Percentiles rank a stretch among this genome's conserved stretches.
These are phyloP conservation scores for Sophora flavescens DNA, from an alignment of 306 rosid species.

Conservation along the genomic window DNA sequence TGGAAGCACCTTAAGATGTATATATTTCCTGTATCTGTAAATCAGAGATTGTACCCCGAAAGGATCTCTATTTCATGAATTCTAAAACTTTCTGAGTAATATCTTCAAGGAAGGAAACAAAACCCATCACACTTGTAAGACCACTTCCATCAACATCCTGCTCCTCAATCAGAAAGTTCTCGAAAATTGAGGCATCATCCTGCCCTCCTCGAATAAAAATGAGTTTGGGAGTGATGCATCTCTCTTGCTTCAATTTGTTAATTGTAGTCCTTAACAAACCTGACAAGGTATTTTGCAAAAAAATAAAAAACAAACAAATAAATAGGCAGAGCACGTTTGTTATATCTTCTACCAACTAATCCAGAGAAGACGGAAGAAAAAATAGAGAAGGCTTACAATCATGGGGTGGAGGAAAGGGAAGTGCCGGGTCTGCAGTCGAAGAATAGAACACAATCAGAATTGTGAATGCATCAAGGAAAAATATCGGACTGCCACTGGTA, in stretches of 20 bases:
- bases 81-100: conserved; percentile 75
- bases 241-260: conserved; percentile 83
- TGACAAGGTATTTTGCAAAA: conserved; percentile 48
- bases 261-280: conserved; percentile 84
- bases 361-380: conserved; percentile 27
- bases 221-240: conserved; percentile 95
- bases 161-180: conserved; percentile 93
- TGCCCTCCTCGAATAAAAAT: conserved; percentile 86
- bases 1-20: conserved; percentile 42
- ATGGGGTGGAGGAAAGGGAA: conserved; percentile 97
- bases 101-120: conserved; percentile 80
- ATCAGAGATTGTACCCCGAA: conserved; percentile 37
- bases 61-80: conserved; percentile 67
- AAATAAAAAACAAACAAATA: conserved; percentile 9
- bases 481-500: conserved; percentile 97
- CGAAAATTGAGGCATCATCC: conserved; percentile 87
- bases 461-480: conserved; percentile 96
- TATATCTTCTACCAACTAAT: conserved; percentile 22
- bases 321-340: conserved; percentile 33
- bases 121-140: conserved; percentile 84
- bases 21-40: conserved; percentile 38
- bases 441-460: conserved; percentile 89
- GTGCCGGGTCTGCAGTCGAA: conserved; percentile 81
- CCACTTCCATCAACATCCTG: conserved; percentile 96
- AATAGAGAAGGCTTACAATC: conserved; percentile 71